Percentiles rank a stretch among this genome's conserved stretches.
phyloP scores from a whole-genome alignment of 371 early-diverging fungal genomes.

The Gilbertella persicaria region DNA sequence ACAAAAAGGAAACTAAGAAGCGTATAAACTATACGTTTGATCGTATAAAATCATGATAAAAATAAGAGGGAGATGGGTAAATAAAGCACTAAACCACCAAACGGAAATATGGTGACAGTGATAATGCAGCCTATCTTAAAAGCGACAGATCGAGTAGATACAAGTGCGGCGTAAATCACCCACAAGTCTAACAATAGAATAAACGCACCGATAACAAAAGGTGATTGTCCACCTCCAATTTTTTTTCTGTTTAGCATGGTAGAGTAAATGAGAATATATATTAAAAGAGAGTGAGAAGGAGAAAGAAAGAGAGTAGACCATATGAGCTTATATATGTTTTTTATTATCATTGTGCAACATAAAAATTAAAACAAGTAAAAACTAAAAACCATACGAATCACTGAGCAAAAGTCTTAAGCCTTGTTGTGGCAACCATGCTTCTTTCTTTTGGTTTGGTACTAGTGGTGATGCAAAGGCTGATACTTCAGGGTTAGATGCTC shows the following conservation, averaged over 20 bases:
- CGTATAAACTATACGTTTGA: too few relatives aligned
- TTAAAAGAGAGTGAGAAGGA: constrained; percentile 1
- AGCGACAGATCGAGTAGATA: constrained; percentile 14
- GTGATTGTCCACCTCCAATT: constrained; percentile 4
- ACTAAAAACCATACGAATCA: constrained; percentile 16
- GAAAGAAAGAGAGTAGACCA: neutral
- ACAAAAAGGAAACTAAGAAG: too few relatives aligned
- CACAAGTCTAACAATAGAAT: constrained; percentile 18
- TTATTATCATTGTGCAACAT: neutral
- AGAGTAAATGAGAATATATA: constrained; percentile 1
- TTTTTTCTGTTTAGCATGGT: neutral
- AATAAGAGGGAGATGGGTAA: constrained; percentile 11
- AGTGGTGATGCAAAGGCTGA: neutral
- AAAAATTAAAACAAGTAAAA: constrained; percentile 1
- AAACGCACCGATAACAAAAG: constrained; percentile 15
- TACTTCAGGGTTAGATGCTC: constrained; percentile 35
- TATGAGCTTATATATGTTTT: constrained; percentile 1
- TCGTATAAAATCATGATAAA: too few relatives aligned
- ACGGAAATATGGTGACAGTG: constrained; percentile 18
- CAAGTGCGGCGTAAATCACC: constrained; percentile 11
- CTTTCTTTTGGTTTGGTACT: neutral
- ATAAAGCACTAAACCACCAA: constrained; percentile 21
- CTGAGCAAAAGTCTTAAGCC: constrained; percentile 36
- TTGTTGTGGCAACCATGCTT: constrained; percentile 33
- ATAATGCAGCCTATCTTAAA: constrained; percentile 18